Conservation (phyloP, 2,329 filamentous ascomycete genomes). For the Fusarium subtropicale region DNA sequence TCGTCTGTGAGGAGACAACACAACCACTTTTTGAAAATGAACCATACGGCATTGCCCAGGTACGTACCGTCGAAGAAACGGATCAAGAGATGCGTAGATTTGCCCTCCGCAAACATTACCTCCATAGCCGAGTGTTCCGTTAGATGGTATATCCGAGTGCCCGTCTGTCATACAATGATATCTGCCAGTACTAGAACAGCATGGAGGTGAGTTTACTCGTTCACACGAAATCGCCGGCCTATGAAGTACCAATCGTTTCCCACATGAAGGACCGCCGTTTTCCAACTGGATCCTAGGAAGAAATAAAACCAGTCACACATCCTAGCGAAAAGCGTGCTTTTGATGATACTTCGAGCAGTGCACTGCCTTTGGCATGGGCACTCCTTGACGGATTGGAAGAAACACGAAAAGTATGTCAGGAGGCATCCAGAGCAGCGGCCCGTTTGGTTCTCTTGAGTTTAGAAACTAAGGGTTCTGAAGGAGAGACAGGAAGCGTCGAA, state of each 20-base stretch:
- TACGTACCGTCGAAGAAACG: too few relatives aligned
- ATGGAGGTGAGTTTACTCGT: conserved; percentile 48
- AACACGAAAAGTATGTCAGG: conserved; percentile 45
- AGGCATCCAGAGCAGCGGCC: conserved; percentile 42
- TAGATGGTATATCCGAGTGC: conserved; percentile 52
- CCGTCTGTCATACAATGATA: conserved; percentile 55
- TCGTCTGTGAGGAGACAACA: conserved; percentile 15
- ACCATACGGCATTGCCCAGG: too few relatives aligned
- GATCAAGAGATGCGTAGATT: too few relatives aligned
- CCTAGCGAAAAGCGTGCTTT: conserved; percentile 6
- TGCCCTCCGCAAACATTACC: conserved; percentile 29
- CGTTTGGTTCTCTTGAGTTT: conserved; percentile 47
- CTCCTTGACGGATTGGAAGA: conserved; percentile 8
- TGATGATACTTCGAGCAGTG: neutral
- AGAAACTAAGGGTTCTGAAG: conserved; percentile 43
- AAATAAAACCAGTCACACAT: neutral
- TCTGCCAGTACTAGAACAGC: conserved; percentile 37
- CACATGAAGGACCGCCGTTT: conserved; percentile 6
- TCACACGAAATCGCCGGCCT: neutral
- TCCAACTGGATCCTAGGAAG: neutral
- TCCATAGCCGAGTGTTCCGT: conserved; percentile 40
- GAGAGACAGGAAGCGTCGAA: neutral
- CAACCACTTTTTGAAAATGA: conserved; percentile 24
- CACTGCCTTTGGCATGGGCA: conserved; percentile 38
- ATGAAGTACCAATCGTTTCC: neutral